phyloP scores from a whole-genome alignment of 2,329 filamentous ascomycete species.

The Monilinia vaccinii-corymbosi region DNA sequence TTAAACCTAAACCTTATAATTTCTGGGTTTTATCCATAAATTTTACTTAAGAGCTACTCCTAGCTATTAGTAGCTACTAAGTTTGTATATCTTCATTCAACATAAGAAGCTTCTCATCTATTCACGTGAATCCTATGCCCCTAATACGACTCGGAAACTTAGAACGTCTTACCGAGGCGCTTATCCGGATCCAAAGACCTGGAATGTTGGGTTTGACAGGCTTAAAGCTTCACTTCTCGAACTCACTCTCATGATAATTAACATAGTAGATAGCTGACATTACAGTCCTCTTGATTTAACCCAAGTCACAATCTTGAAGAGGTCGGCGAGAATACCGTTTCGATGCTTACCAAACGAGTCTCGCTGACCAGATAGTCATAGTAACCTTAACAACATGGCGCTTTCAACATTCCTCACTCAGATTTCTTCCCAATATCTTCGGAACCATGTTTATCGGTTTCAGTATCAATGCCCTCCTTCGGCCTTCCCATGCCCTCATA shows the following conservation, averaged over 20 bases:
- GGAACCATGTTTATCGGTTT: slow-evolving; percentile 26
- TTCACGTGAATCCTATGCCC: too few relatives aligned
- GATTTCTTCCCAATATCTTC: slow-evolving; percentile 7
- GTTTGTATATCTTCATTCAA: background rate
- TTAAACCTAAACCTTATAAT: background rate
- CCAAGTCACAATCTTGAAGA: background rate
- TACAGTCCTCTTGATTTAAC: background rate
- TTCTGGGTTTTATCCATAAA: background rate
- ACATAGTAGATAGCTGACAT: background rate
- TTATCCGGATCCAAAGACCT: background rate
- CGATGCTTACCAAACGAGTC: background rate
- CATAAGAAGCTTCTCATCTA: background rate
- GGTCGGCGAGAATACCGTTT: background rate
- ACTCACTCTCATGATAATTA: background rate
- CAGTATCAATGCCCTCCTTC: slow-evolving; percentile 33
- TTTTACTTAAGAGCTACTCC: background rate
- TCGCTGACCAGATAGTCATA: background rate
- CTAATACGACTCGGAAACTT: too few relatives aligned
- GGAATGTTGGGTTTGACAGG: background rate
- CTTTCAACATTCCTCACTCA: slow-evolving; percentile 4
- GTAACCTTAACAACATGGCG: background rate
- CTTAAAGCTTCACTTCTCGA: background rate
- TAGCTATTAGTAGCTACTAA: too few relatives aligned
- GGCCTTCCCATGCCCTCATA: slow-evolving; percentile 24
- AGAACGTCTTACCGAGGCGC: background rate